Percentiles rank a stretch among this genome's conserved stretches.
Conservation (phyloP, 352 stramenopile genomes). For the Phytophthora quininea region DNA sequence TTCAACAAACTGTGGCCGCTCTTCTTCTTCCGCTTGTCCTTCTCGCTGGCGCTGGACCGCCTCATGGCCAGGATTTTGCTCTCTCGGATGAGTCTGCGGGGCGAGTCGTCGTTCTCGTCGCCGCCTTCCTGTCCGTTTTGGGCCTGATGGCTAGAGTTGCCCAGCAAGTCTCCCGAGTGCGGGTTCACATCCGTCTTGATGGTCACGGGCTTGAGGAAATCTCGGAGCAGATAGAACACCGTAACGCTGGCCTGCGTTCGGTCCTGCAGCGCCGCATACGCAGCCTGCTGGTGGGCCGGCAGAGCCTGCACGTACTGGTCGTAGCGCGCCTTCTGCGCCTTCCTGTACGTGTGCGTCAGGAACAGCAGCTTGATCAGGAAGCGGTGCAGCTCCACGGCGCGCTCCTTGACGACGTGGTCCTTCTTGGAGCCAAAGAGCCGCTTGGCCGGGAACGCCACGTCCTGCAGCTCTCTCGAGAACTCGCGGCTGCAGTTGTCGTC, state of each 20-base stretch:
- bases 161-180: constrained; percentile 28
- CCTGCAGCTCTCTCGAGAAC: constrained; percentile 43
- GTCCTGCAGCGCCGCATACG: constrained; percentile 40
- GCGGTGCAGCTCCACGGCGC: constrained; percentile 72
- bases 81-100: constrained; percentile 58
- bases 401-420: constrained; percentile 76
- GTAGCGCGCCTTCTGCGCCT: constrained; percentile 70
- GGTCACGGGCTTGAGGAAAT: constrained; percentile 72
- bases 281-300: constrained; percentile 24
- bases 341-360: constrained; percentile 77
- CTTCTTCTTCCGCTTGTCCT: constrained; percentile 19
- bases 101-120: constrained; percentile 41
- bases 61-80: constrained; percentile 76
- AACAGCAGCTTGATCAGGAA: constrained; percentile 79
- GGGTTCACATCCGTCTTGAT: constrained; percentile 29
- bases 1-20: background rate
- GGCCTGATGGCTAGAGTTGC: background rate
- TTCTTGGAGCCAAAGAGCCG: constrained; percentile 70
- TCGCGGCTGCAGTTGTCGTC: constrained; percentile 52
- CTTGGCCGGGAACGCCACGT: constrained; percentile 64
- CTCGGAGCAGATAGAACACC: constrained; percentile 69
- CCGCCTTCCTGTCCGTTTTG: background rate
- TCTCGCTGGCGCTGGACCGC: constrained; percentile 23
- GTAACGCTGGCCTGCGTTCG: constrained; percentile 59
- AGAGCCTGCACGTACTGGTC: constrained; percentile 49